A percentile compares a stretch with the other conserved stretches of the same genome.
These are phyloP conservation scores for Nakaseomyces uthaithaninus DNA, from an alignment of 1,139 yeast genomes.

Conservation along the genomic window DNA sequence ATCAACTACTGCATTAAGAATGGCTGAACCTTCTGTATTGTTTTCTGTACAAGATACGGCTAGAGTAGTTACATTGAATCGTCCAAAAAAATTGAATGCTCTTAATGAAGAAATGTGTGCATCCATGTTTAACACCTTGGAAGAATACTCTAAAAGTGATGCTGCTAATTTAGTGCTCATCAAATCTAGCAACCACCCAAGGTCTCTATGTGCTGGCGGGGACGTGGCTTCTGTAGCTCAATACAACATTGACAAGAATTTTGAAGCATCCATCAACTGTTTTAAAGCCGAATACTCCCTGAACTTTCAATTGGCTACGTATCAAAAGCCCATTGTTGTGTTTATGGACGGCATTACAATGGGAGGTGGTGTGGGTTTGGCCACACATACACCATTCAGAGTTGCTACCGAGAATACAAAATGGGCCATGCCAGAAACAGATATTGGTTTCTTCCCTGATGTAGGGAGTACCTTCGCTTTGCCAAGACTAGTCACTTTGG, in stretches of 20 bases:
- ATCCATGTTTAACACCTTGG: constrained; percentile 63
- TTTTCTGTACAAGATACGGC: constrained; percentile 39
- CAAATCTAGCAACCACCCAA: constrained; percentile 43
- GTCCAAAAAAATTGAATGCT: constrained; percentile 80
- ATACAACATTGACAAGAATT: constrained; percentile 41
- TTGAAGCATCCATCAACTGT: constrained; percentile 47
- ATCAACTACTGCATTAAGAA: constrained; percentile 1
- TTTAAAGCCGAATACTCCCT: constrained; percentile 77
- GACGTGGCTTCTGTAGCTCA: constrained; percentile 76
- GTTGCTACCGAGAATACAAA: constrained; percentile 83
- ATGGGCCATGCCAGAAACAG: constrained; percentile 97
- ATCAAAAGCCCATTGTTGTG: constrained; percentile 75
- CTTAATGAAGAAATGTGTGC: constrained; percentile 71
- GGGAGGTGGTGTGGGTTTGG: constrained; percentile 97
- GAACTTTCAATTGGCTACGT: constrained; percentile 72
- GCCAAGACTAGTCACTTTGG: constrained; percentile 47
- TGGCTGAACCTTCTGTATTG: constrained; percentile 11
- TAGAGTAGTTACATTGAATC: constrained; percentile 68
- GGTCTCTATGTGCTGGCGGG: constrained; percentile 80
- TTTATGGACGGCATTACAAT: constrained; percentile 88
- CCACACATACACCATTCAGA: constrained; percentile 91
- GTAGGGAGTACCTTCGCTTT: constrained; percentile 90
- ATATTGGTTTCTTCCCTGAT: constrained; percentile 94
- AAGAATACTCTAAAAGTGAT: constrained; percentile 66
- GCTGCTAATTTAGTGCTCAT: constrained; percentile 59